A percentile compares a stretch with the other conserved stretches of the same genome.
Conservation (phyloP, 495 filamentous ascomycete genomes). For the Patellaria atrata region DNA sequence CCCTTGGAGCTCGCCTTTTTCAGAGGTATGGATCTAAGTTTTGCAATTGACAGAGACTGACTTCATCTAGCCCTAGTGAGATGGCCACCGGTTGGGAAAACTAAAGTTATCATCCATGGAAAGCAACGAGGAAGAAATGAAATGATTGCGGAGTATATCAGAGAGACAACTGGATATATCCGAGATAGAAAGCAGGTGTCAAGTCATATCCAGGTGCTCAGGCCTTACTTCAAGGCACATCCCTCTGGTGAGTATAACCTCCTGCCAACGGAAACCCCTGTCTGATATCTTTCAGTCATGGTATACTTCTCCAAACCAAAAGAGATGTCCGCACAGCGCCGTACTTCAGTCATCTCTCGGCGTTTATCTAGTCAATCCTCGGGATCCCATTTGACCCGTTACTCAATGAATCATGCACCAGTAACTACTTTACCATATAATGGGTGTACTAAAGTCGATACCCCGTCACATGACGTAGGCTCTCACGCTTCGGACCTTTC, state of each 20-base stretch:
- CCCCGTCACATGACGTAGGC: too few species aligned
- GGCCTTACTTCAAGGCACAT: conserved; percentile 56
- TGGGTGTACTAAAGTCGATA: too few species aligned
- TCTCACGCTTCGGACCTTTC: too few species aligned
- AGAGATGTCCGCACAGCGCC: too few species aligned
- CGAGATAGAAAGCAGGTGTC: conserved; percentile 81
- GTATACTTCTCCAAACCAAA: too few species aligned
- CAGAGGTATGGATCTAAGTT: conserved; percentile 48
- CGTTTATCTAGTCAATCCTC: too few species aligned
- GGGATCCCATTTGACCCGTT: too few species aligned
- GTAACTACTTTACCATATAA: too few species aligned
- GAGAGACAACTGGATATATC: conserved; percentile 46
- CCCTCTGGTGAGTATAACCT: conserved; percentile 33
- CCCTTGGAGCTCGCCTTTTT: conserved; percentile 77
- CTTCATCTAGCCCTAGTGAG: conserved; percentile 53
- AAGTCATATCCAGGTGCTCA: conserved; percentile 94
- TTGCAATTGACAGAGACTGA: conserved; percentile 10
- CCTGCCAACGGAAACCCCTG: too few species aligned
- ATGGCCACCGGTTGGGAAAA: conserved; percentile 67
- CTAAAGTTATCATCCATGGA: conserved; percentile 55
- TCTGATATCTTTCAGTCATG: too few species aligned
- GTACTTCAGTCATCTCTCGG: too few species aligned
- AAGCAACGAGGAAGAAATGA: conserved; percentile 80
- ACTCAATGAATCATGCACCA: too few species aligned
- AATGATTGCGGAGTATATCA: conserved; percentile 73